Percentiles rank a stretch among this genome's conserved stretches.
Conservation (phyloP, 2,329 filamentous ascomycete species). For the Clonostachys rhizophaga region DNA sequence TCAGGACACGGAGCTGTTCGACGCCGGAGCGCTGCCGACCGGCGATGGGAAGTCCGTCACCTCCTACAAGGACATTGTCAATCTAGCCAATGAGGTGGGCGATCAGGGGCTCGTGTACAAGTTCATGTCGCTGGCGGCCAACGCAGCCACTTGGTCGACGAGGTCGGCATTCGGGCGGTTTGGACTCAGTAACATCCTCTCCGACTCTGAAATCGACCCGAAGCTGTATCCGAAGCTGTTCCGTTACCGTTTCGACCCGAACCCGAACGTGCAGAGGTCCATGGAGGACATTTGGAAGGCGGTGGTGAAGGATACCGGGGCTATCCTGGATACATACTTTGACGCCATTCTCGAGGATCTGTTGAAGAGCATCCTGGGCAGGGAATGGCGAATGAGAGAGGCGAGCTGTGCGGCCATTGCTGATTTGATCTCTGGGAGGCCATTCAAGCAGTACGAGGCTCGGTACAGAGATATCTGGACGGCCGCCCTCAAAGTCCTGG, state of each 20-base stretch:
- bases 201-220: slow-evolving; percentile 81
- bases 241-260: slow-evolving; percentile 92
- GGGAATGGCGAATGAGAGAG: slow-evolving; percentile 90
- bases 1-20: slow-evolving; percentile 88
- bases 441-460: slow-evolving; percentile 71
- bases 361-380: slow-evolving; percentile 78
- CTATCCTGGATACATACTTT: slow-evolving; percentile 76
- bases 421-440: slow-evolving; percentile 79
- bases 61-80: slow-evolving; percentile 97
- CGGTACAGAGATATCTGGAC: slow-evolving; percentile 85
- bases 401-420: slow-evolving; percentile 88
- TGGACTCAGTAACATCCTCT: slow-evolving; percentile 86
- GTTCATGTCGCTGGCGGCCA: slow-evolving; percentile 95
- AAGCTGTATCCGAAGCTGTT: slow-evolving; percentile 95
- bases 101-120: slow-evolving; percentile 96
- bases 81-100: slow-evolving; percentile 89
- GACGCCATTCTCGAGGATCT: slow-evolving; percentile 86
- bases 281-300: slow-evolving; percentile 99
- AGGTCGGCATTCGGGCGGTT: slow-evolving; percentile 93
- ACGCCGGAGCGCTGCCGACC: slow-evolving; percentile 83
- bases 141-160: slow-evolving; percentile 97
- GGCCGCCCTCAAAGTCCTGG: slow-evolving; percentile 82
- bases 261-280: slow-evolving; percentile 83
- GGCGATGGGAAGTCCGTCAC: slow-evolving; percentile 86
- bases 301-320: slow-evolving; percentile 81